These are phyloP conservation scores for Entophlyctis luteolus DNA, from an alignment of 192 early-diverging fungal species.

Conservation along the genomic window DNA sequence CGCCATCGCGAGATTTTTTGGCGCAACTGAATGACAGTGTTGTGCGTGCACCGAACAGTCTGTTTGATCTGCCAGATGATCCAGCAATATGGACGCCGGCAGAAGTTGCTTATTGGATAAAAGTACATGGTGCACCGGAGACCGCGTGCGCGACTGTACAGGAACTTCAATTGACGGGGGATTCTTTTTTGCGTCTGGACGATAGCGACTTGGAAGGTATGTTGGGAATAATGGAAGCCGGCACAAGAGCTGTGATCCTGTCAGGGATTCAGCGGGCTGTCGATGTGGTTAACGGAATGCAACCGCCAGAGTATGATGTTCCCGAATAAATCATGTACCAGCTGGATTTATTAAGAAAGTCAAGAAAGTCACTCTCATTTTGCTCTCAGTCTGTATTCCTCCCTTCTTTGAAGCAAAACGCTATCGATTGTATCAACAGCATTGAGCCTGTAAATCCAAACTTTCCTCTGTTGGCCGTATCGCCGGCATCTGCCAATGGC, in stretches of 20 bases:
- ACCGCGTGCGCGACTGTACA: not conserved
- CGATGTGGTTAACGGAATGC: not conserved
- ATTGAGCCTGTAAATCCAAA: conserved; percentile 36
- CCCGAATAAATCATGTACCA: not conserved
- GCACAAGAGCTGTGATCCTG: not conserved
- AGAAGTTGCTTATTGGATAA: conserved; percentile 1
- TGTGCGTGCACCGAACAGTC: not conserved
- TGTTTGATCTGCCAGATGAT: conserved; percentile 13
- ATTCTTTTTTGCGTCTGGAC: conserved; percentile 1
- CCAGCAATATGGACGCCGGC: conserved; percentile 4
- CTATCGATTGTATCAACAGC: conserved; percentile 38
- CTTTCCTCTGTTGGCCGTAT: conserved; percentile 45
- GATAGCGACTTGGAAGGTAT: conserved; percentile 10
- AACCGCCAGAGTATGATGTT: not conserved
- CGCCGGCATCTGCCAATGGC: conserved; percentile 43
- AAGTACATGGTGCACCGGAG: not conserved
- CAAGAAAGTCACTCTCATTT: not conserved
- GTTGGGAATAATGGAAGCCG: conserved; percentile 4
- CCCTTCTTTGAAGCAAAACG: conserved; percentile 31
- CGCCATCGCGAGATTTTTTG: conserved; percentile 1
- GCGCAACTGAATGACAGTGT: conserved; percentile 2
- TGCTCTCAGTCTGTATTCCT: conserved; percentile 1
- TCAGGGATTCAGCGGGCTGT: not conserved
- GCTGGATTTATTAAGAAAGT: not conserved
- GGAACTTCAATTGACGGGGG: conserved; percentile 3